A percentile compares a stretch with the other conserved stretches of the same genome.
Conservation (phyloP, 1,139 yeast species). For the Hansenula lynferdii region DNA sequence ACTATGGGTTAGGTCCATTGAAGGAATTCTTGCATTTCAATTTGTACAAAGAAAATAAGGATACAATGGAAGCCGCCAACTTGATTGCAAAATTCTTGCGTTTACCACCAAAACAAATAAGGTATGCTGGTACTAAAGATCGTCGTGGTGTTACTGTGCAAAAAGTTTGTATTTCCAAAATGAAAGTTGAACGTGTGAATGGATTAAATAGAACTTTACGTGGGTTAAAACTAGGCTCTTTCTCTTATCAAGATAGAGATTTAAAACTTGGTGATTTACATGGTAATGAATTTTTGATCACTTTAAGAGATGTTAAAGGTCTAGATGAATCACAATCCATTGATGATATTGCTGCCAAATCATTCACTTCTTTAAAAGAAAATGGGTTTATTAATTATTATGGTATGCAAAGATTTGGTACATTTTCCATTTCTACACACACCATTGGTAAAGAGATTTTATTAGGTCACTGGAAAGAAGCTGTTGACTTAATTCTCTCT, state of each 20-base stretch:
- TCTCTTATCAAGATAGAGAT: slow-evolving; percentile 57
- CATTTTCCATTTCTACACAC: slow-evolving; percentile 90
- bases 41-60: slow-evolving; percentile 90
- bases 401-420: slow-evolving; percentile 98
- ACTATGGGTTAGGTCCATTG: slow-evolving; percentile 58
- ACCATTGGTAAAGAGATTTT: slow-evolving; percentile 71
- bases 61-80: slow-evolving; percentile 92
- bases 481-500: slow-evolving; percentile 70
- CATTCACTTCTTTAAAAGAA: slow-evolving; percentile 54
- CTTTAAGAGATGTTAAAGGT: slow-evolving; percentile 63
- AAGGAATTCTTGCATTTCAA: slow-evolving; percentile 72
- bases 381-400: slow-evolving; percentile 88
- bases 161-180: slow-evolving; percentile 63
- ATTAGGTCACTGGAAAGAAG: slow-evolving; percentile 72
- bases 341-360: slow-evolving; percentile 40
- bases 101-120: slow-evolving; percentile 61
- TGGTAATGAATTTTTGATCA: slow-evolving; percentile 86
- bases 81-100: slow-evolving; percentile 68
- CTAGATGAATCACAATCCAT: slow-evolving; percentile 22
- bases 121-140: slow-evolving; percentile 95
- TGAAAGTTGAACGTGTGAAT: slow-evolving; percentile 74
- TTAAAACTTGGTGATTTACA: slow-evolving; percentile 74
- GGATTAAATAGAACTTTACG: slow-evolving; percentile 70
- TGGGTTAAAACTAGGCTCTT: slow-evolving; percentile 75
- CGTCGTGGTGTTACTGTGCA: slow-evolving; percentile 96